Evolutionary conservation across 805 yeast genomes (phyloP).

Genomic region (Wickerhamiella australiensis): DNA sequence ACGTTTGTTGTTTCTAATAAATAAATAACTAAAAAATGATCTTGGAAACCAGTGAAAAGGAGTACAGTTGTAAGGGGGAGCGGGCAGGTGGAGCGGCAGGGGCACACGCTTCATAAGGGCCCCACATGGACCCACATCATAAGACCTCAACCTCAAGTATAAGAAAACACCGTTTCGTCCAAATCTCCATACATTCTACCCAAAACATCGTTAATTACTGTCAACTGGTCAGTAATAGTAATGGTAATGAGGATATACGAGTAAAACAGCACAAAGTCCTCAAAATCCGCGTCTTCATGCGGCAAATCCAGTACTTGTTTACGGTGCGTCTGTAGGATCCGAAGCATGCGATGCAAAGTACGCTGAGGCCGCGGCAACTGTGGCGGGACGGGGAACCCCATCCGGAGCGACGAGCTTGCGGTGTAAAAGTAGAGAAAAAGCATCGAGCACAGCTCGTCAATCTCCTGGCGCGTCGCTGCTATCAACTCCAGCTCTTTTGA

Average conservation of each 20-base stretch:
- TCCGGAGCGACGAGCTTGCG: constrained; percentile 51
- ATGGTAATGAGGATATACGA: constrained; percentile 63
- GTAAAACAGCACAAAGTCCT: constrained; percentile 66
- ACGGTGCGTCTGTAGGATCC: constrained; percentile 51
- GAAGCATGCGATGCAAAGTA: constrained; percentile 56
- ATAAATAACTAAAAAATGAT: no score
- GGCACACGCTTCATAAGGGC: no score
- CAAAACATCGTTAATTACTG: constrained; percentile 42
- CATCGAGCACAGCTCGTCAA: constrained; percentile 58
- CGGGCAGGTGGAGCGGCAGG: no score
- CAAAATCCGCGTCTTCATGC: constrained; percentile 34
- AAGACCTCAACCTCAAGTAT: constrained; percentile 13
- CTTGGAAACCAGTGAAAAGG: no score
- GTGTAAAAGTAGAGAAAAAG: constrained; percentile 61
- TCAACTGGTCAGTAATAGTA: constrained; percentile 53
- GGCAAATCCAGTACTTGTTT: constrained; percentile 18
- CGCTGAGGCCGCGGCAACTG: constrained; percentile 68
- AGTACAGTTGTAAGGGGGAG: no score
- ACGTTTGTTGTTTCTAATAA: no score
- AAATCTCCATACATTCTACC: constrained; percentile 54
- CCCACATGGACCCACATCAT: neutral
- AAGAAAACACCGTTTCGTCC: constrained; percentile 44
- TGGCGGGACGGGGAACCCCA: constrained; percentile 67
- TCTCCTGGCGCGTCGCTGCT: constrained; percentile 37
- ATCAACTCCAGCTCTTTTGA: constrained; percentile 46